These are phyloP conservation scores for Magnusiomyces tetraspermus DNA, from an alignment of 1,139 yeast genomes.

Conservation along the genomic window DNA sequence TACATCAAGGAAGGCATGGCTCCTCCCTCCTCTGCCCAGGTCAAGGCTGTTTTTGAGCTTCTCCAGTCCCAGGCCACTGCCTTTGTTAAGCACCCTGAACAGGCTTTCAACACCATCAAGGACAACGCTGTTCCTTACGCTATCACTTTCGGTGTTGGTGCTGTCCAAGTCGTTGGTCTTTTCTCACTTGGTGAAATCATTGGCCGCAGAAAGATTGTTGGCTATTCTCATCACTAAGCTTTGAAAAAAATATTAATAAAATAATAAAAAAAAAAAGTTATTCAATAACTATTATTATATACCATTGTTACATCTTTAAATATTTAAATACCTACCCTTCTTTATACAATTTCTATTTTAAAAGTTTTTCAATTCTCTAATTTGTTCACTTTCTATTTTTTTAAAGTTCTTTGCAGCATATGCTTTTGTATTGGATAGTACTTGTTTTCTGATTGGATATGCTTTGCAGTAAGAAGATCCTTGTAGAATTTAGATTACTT, in stretches of 20 bases:
- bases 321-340: no score
- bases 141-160: slow-evolving; percentile 63
- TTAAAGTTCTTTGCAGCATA: no score
- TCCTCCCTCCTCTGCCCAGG: slow-evolving; percentile 75
- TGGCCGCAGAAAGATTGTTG: slow-evolving; percentile 88
- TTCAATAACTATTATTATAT: no score
- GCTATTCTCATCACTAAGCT: slow-evolving; percentile 43
- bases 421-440: no score
- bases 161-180: slow-evolving; percentile 79
- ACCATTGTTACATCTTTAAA: no score
- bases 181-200: slow-evolving; percentile 92
- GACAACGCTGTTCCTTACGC: slow-evolving; percentile 35
- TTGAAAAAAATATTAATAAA: not conserved
- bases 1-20: slow-evolving; percentile 87
- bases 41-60: slow-evolving; percentile 64
- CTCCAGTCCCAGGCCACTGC: slow-evolving; percentile 42
- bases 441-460: no score
- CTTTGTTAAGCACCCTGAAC: slow-evolving; percentile 34
- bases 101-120: slow-evolving; percentile 42
- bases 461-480: no score
- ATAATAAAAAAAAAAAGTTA: no score
- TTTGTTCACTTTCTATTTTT: no score
- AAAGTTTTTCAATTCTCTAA: no score
- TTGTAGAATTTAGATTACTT: no score
- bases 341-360: no score